Conservation (phyloP, 1,284 basidiomycete species). For the Schizophyllum amplum region DNA sequence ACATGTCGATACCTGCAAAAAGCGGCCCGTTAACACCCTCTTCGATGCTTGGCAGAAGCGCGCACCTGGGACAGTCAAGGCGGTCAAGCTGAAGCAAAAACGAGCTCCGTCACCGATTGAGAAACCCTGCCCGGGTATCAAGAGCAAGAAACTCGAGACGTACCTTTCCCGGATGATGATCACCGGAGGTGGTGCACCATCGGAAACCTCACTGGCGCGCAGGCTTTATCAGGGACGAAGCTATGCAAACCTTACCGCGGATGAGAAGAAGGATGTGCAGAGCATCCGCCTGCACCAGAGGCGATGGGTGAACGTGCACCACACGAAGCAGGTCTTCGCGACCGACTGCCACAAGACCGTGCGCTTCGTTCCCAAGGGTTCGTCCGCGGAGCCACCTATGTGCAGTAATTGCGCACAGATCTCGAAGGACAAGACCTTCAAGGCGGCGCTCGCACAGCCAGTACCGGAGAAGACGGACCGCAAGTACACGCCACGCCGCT, state of each 20-base stretch:
- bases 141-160: background rate
- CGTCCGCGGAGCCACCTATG: background rate
- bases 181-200: background rate
- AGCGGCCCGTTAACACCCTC: background rate
- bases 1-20: background rate
- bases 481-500: background rate
- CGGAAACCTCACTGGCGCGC: background rate
- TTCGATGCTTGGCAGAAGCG: background rate
- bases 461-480: background rate
- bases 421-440: background rate
- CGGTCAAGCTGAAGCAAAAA: background rate
- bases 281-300: no score
- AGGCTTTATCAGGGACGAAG: background rate
- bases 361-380: background rate
- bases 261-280: background rate
- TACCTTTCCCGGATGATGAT: background rate
- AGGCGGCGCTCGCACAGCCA: background rate
- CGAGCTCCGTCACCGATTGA: background rate
- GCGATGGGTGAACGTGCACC: background rate
- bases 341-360: background rate
- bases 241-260: background rate
- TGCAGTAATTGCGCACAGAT: background rate
- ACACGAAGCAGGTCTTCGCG: background rate
- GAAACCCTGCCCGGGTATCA: background rate
- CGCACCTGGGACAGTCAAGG: no score